Evolutionary conservation across 768 basidiomycete species (phyloP).

Genomic region (Suillus brevipes): DNA sequence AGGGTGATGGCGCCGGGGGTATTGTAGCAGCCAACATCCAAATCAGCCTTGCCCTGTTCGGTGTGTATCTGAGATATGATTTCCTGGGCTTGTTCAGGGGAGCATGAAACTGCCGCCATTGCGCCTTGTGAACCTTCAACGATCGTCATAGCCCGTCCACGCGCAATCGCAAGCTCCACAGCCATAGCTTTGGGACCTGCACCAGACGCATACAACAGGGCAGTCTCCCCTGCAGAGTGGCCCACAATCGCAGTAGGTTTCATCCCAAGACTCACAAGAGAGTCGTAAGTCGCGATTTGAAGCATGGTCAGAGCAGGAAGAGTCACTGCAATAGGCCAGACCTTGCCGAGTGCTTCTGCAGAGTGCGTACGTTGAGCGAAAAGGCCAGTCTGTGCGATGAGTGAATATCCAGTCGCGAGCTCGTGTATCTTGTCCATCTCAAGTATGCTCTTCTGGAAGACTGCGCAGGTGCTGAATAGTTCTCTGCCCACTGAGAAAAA

Average conservation of each 20-base stretch:
- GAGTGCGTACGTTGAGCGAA: constrained; percentile 28
- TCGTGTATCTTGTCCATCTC: constrained; percentile 38
- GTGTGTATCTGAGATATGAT: constrained; percentile 20
- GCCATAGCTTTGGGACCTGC: constrained; percentile 42
- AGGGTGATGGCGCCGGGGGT: constrained; percentile 37
- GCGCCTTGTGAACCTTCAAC: constrained; percentile 37
- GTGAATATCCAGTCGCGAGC: constrained; percentile 33
- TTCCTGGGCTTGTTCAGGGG: constrained; percentile 24
- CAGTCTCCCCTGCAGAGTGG: constrained; percentile 51
- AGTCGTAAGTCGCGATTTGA: constrained; percentile 48
- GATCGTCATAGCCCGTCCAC: constrained; percentile 37
- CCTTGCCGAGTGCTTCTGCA: constrained; percentile 1
- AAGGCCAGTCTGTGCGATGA: constrained; percentile 38
- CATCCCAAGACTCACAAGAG: constrained; percentile 37
- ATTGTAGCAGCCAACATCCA: constrained; percentile 47
- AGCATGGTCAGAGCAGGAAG: constrained; percentile 45
- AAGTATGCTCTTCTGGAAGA: constrained; percentile 40
- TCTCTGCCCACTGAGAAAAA: constrained; percentile 37
- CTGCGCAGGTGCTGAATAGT: constrained; percentile 33
- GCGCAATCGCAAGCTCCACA: constrained; percentile 44
- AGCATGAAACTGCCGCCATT: constrained; percentile 47
- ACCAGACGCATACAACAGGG: constrained; percentile 44
- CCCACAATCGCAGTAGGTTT: constrained; percentile 42
- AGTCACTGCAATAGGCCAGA: constrained; percentile 38
- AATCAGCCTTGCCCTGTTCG: constrained; percentile 11